Evolutionary conservation across 768 basidiomycete species (phyloP), one percentile per base, ranked within the genome.

Genomic region (Macrolepiota fuliginosa): DNA sequence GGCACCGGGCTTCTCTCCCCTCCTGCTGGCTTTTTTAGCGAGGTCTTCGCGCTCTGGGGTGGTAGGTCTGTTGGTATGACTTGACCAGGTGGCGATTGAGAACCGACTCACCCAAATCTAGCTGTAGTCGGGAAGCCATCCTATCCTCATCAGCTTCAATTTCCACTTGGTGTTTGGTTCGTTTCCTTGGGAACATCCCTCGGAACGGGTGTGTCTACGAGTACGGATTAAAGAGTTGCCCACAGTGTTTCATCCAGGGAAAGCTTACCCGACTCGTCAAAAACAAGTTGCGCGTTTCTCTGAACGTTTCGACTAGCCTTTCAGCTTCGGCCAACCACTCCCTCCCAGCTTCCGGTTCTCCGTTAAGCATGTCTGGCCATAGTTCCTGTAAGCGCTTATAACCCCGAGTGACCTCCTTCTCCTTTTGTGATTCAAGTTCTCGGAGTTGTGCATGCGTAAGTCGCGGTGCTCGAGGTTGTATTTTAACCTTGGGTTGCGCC

Each of bases 291-390:
- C 88, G 82, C 0, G 95, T 95, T 76, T 94, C 89, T 56, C 96
- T 79, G 75, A 95, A 98, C 71, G 85, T 88, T 63, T 97, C 95
- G 3, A 97, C 83, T 50, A 99, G 77, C 66, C 85, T 89, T 69
- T 93, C 92, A 0, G 94, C 93, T 67, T 93, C 88, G 29, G 88
- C 69, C 65, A 96, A 75, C 91, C 95, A 98, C 66, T 89, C 84
- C 54, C 83, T 79, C 60, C 84, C 78, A 3, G 85, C 83, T 13
- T 83, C 83, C 2, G 76, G 71, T 9, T 71, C 78, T 5, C 71
- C 72, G 11, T 69, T 71, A 39, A 83, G 71, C 79, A 87, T 84
- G 15, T 66, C 76, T 3, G 76, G 76, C 89, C 88, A 89, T 1
- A 91, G 71, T 32, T 89, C 86, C 64, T 80, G 79, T 42, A 93